phyloP scores from a whole-genome alignment of 371 early-diverging fungal genomes.

The Rhizopus microsporus region DNA sequence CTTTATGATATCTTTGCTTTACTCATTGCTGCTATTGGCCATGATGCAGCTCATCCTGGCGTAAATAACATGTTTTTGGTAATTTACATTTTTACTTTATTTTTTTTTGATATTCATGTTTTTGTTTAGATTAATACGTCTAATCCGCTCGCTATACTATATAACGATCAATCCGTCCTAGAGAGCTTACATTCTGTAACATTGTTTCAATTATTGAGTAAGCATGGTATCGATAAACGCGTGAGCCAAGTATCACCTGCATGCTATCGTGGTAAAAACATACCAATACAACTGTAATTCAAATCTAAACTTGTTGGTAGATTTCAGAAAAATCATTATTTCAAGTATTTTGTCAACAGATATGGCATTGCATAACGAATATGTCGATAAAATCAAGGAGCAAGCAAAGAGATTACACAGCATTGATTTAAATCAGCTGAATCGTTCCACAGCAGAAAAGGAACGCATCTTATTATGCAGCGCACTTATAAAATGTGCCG shows the following conservation, averaged over 20 bases:
- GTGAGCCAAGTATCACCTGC: neutral
- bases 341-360: conserved; percentile 81
- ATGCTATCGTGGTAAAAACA: neutral
- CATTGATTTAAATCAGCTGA: conserved; percentile 12
- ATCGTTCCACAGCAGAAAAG: conserved; percentile 28
- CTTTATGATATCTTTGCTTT: conserved; percentile 71
- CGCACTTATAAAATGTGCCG: conserved; percentile 82
- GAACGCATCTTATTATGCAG: conserved; percentile 61
- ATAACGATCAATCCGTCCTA: conserved; percentile 89
- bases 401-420: conserved; percentile 49
- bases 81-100: conserved; percentile 6
- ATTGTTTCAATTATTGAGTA: conserved; percentile 79
- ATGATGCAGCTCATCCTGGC: conserved; percentile 87
- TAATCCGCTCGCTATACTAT: conserved; percentile 83
- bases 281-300: neutral
- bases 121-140: conserved; percentile 26
- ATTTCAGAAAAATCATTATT: conserved; percentile 69
- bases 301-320: conserved; percentile 28
- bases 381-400: conserved; percentile 68
- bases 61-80: conserved; percentile 78
- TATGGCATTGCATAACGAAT: conserved; percentile 78
- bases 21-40: conserved; percentile 75
- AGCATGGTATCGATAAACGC: conserved; percentile 52
- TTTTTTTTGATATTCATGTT: neutral
- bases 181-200: conserved; percentile 92